Evolutionary conservation across 495 filamentous ascomycete genomes (phyloP), one percentile per base, ranked within the genome.

Genomic region (Astrothelium macrocarpum): DNA sequence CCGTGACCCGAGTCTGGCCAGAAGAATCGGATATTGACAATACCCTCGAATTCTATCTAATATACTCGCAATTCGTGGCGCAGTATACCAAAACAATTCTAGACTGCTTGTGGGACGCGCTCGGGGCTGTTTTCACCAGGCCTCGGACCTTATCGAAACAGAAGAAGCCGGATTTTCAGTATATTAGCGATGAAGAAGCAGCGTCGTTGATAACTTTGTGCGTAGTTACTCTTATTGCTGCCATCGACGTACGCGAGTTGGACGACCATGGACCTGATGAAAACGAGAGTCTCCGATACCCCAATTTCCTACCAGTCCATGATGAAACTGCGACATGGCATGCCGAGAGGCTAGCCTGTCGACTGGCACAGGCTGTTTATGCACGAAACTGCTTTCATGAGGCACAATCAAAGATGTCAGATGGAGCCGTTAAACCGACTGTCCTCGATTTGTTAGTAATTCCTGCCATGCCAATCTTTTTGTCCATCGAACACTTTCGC

Each of bases 211-310:
- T 81, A 31, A 80, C 80, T 9, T 72, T 88, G 31, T 76, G 78
- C 25, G 69, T 89, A 16, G 83, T 86, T 64, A 79, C 81, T 5
- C 71, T 89, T 53, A 76, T 81, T 34, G 79, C 82, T 73, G n/a
- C 79, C 32, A 32, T 32, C 12, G 39, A 31, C 32, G n/a, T 58
- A 4, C 16, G 29, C 56, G 28, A 29, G 14, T 18, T 31, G 16
- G 14, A 39, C 14, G 32, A 53, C 12, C 23, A 31, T 28, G 42
- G 32, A 18, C 14, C 45, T 5, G 45, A 49, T 20, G 45, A 53
- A 28, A 46, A 16, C 11, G 25, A 53, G 16, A 29, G 7, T 5
- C 36, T n/a, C 10, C 23, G 39, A 56, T 53, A 63, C 26, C n/a
- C 18, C 18, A 18, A 56, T 9, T 46, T 49, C 26, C 39, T 31